Conservation (phyloP, 345 rosid species). For the Gossypium arboreum region DNA sequence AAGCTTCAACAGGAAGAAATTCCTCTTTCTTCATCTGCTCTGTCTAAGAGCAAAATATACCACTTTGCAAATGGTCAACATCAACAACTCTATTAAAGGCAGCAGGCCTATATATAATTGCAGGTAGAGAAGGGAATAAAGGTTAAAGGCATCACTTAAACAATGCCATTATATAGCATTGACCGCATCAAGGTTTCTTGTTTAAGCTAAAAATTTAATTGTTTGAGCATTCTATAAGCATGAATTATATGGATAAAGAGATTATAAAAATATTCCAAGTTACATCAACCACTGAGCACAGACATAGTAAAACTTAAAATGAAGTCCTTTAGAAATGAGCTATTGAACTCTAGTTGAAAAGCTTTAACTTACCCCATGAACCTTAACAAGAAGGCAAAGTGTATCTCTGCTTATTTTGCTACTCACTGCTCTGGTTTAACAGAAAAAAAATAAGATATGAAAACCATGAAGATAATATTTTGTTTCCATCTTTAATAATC, state of each 20-base stretch:
- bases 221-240: not conserved
- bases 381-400: constrained; percentile 61
- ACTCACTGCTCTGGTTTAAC: constrained; percentile 58
- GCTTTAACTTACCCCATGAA: constrained; percentile 47
- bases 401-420: constrained; percentile 54
- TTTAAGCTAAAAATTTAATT: not conserved
- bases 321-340: not conserved
- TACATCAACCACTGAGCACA: not conserved
- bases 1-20: not conserved
- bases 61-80: not conserved
- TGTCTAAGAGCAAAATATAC: not conserved
- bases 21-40: not conserved
- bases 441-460: constrained; percentile 4
- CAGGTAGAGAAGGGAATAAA: not conserved
- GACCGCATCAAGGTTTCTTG: not conserved
- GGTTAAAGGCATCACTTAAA: not conserved
- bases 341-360: constrained; percentile 2
- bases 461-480: not conserved
- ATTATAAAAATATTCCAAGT: not conserved
- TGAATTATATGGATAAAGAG: not conserved
- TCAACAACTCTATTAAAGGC: not conserved
- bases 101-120: not conserved
- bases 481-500: not conserved
- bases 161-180: not conserved
- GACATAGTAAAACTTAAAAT: constrained; percentile 1